phyloP scores from a whole-genome alignment of 495 filamentous ascomycete species.

The Neurospora sp. region DNA sequence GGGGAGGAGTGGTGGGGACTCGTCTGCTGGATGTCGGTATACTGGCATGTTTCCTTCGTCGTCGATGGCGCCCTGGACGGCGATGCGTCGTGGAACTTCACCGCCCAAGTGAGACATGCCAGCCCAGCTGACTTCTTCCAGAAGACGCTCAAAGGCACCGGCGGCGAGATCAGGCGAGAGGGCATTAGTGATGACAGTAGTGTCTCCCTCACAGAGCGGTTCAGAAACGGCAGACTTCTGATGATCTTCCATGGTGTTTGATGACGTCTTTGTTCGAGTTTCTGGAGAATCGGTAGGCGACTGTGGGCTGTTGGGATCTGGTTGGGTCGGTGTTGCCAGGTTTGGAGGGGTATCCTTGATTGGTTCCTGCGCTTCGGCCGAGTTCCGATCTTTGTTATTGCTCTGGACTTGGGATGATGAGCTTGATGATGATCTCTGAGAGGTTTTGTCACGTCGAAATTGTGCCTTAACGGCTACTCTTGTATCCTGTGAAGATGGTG shows the following conservation, averaged over 20 bases:
- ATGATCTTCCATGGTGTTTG: not conserved
- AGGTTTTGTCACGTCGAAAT: not conserved
- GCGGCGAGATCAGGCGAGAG: constrained; percentile 40
- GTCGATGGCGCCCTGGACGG: constrained; percentile 67
- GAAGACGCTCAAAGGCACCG: constrained; percentile 59
- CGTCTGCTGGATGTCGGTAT: constrained; percentile 89
- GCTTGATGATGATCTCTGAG: not conserved
- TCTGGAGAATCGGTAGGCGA: not conserved
- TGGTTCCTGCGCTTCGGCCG: not conserved
- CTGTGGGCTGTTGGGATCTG: not conserved
- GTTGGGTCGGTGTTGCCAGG: not conserved
- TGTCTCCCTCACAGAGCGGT: constrained; percentile 64
- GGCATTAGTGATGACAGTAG: constrained; percentile 60
- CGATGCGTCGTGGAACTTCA: constrained; percentile 87
- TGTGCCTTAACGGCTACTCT: not conserved
- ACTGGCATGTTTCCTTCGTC: constrained; percentile 74
- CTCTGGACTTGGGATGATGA: not conserved
- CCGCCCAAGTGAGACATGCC: constrained; percentile 88
- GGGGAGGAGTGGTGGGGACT: constrained; percentile 65
- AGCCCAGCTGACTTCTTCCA: constrained; percentile 75
- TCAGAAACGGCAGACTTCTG: constrained; percentile 8
- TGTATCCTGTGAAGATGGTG: not conserved
- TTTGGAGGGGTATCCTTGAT: not conserved
- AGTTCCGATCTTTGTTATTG: not conserved
- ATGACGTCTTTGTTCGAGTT: not conserved